Percentiles rank a stretch among this genome's conserved stretches.
Evolutionary conservation across 192 early-diverging fungal species (phyloP).

Genomic region (Rhizophagus sp.): DNA sequence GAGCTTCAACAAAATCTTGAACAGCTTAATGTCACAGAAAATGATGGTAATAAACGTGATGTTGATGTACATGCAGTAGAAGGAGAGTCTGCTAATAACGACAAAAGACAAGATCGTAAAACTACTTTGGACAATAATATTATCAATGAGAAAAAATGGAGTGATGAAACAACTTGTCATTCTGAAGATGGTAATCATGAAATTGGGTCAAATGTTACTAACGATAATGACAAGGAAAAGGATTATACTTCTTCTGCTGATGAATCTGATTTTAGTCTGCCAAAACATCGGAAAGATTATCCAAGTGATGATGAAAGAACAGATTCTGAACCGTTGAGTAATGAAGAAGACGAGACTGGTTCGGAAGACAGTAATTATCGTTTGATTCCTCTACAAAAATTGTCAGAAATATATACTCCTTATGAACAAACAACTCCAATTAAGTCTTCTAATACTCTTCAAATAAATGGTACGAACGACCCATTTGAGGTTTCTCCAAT

Average conservation of each 20-base stretch:
- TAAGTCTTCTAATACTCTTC: not conserved
- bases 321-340: not conserved
- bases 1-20: not conserved
- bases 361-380: not conserved
- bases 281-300: conserved; percentile 6
- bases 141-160: not conserved
- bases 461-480: not conserved
- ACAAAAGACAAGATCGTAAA: not conserved
- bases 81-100: not conserved
- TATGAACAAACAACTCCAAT: not conserved
- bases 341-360: not conserved
- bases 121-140: not conserved
- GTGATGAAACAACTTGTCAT: not conserved
- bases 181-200: not conserved
- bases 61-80: not conserved
- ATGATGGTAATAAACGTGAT: not conserved
- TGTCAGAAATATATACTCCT: not conserved
- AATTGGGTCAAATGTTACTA: not conserved
- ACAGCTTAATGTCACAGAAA: not conserved
- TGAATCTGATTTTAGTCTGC: not conserved
- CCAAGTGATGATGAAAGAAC: not conserved
- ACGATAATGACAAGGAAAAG: not conserved
- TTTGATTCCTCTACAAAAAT: not conserved
- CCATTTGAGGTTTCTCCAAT: not conserved
- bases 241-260: not conserved